These are phyloP conservation scores for Massarina eburnea DNA, from an alignment of 2,329 filamentous ascomycete genomes.

Conservation along the genomic window DNA sequence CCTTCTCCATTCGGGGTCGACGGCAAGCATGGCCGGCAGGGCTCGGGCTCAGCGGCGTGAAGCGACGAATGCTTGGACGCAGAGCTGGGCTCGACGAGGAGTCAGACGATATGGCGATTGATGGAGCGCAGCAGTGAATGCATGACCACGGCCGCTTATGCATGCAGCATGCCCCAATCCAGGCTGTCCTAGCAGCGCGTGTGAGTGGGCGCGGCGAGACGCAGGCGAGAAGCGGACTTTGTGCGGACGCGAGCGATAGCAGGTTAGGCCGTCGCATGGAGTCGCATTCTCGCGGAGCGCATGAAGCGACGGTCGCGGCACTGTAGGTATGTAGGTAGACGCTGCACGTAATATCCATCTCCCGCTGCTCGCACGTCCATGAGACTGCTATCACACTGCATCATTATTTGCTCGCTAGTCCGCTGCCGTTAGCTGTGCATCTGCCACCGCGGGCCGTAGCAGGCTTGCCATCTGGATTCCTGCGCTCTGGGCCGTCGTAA, in stretches of 20 bases:
- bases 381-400: neutral
- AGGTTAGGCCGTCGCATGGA: slow-evolving; percentile 14
- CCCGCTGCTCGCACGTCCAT: neutral
- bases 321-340: neutral
- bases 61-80: slow-evolving; percentile 4
- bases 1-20: slow-evolving; percentile 38
- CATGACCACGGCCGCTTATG: slow-evolving; percentile 42
- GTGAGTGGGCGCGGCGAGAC: slow-evolving; percentile 25
- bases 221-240: slow-evolving; percentile 16
- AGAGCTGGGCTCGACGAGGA: slow-evolving; percentile 15
- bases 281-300: slow-evolving; percentile 5
- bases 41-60: slow-evolving; percentile 1
- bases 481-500: too few species aligned
- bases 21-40: slow-evolving; percentile 34
- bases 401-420: slow-evolving; percentile 9
- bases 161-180: slow-evolving; percentile 20
- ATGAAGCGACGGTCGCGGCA: neutral
- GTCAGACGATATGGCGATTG: slow-evolving; percentile 39
- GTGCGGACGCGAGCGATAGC: slow-evolving; percentile 22
- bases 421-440: slow-evolving; percentile 4
- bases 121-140: slow-evolving; percentile 30
- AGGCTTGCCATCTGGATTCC: slow-evolving; percentile 5
- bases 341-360: slow-evolving; percentile 26
- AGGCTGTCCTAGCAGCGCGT: slow-evolving; percentile 15
- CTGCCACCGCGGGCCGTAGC: neutral